Percentiles rank a stretch among this genome's conserved stretches.
phyloP scores from a whole-genome alignment of 78 protist genomes.

The Bigelowiella natans region DNA sequence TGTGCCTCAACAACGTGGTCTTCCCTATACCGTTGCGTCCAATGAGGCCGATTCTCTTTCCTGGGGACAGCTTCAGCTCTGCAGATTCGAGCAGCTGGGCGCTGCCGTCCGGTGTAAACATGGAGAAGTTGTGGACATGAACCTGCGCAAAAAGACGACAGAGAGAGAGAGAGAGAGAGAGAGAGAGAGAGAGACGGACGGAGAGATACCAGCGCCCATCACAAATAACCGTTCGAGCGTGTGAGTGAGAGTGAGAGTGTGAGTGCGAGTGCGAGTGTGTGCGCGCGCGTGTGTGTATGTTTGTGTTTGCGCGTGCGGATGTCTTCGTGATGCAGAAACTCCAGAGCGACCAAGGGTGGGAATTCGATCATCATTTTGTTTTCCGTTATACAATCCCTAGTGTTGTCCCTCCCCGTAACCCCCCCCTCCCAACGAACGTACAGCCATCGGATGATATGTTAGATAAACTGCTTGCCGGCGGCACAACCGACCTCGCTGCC shows the following conservation, averaged over 20 bases:
- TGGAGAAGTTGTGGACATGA: neutral
- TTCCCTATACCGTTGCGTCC: neutral
- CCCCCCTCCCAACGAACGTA: too few species aligned
- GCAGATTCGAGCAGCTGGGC: neutral
- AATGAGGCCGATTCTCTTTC: neutral
- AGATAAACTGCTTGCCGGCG: neutral
- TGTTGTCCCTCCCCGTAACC: too few species aligned
- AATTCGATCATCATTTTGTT: neutral
- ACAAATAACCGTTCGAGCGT: too few species aligned
- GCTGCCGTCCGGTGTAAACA: neutral
- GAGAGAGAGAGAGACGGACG: neutral
- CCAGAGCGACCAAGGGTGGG: neutral
- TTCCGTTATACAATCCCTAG: too few species aligned
- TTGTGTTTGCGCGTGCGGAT: neutral
- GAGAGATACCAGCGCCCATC: neutral
- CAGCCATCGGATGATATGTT: too few species aligned
- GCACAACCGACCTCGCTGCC: neutral
- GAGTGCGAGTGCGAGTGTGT: neutral
- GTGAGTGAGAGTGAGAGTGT: neutral
- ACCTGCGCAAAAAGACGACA: neutral
- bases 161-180: neutral
- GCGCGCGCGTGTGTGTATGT: neutral
- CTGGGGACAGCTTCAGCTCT: neutral
- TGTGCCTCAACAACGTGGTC: neutral
- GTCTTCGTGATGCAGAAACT: neutral